phyloP scores from a whole-genome alignment of 306 rosid species.

The Bauhinia variegata region DNA sequence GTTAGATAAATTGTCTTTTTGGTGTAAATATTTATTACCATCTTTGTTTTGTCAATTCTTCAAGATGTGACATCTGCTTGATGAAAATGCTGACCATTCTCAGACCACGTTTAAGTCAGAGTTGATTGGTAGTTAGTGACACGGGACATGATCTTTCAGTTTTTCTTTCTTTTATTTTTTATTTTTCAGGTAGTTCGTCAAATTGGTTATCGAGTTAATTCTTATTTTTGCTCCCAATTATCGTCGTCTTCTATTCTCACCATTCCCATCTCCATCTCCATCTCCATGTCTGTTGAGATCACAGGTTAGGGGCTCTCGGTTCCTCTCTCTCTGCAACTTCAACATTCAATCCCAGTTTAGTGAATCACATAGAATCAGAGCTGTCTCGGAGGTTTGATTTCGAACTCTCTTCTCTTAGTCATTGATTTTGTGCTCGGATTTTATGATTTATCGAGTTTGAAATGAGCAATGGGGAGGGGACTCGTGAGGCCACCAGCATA shows the following conservation, averaged over 20 bases:
- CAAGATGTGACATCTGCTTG: no score
- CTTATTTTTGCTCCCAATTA: no score
- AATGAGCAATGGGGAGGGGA: conserved; percentile 53
- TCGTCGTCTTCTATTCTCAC: no score
- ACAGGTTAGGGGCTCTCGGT: neutral
- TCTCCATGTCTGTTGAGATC: neutral
- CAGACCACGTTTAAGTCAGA: neutral
- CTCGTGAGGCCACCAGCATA: conserved; percentile 31
- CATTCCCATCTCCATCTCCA: no score
- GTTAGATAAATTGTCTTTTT: no score
- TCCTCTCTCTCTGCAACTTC: neutral
- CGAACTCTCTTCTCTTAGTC: neutral
- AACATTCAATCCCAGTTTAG: neutral
- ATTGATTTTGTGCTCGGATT: neutral
- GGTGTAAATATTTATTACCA: no score
- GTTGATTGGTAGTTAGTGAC: neutral
- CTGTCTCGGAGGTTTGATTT: neutral
- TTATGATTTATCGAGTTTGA: conserved; percentile 9
- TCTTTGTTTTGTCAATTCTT: no score
- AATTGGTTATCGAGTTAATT: no score
- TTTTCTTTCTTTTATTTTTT: no score
- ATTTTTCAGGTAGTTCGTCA: no score
- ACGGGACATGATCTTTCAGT: no score
- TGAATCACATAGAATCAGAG: neutral
- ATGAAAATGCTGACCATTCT: no score